A percentile compares a stretch with the other conserved stretches of the same genome.
phyloP scores from a whole-genome alignment of 2,329 filamentous ascomycete genomes.

The Fusarium torulosum region DNA sequence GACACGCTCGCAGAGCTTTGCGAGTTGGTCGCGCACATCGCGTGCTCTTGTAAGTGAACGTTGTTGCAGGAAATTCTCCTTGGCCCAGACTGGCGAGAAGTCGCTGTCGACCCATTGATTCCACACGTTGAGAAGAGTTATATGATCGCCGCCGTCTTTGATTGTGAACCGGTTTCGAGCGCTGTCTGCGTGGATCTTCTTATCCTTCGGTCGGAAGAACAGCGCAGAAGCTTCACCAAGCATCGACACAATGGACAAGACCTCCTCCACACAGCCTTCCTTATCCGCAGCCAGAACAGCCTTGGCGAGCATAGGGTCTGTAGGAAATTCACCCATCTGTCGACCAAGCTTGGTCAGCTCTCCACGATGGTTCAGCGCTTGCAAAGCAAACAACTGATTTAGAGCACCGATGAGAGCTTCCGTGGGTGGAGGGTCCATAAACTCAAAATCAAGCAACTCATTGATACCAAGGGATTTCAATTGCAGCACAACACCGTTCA shows the following conservation, averaged over 20 bases:
- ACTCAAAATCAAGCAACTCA: conserved; percentile 93
- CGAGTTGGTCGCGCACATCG: conserved; percentile 92
- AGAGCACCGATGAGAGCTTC: conserved; percentile 90
- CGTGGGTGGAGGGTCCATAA: conserved; percentile 92
- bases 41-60: conserved; percentile 88
- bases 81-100: conserved; percentile 87
- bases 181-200: conserved; percentile 95
- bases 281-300: conserved; percentile 89
- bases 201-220: conserved; percentile 96
- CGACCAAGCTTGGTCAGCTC: conserved; percentile 91
- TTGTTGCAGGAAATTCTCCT: conserved; percentile 95
- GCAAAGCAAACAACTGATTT: conserved; percentile 91
- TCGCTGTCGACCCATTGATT: conserved; percentile 95
- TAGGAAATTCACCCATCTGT: conserved; percentile 95
- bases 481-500: conserved; percentile 85
- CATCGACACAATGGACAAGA: conserved; percentile 95
- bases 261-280: conserved; percentile 92
- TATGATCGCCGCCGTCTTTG: conserved; percentile 90
- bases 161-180: conserved; percentile 89
- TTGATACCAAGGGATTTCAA: conserved; percentile 93
- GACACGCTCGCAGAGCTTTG: conserved; percentile 91
- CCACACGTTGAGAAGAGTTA: conserved; percentile 92
- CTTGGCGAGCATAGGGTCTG: conserved; percentile 91
- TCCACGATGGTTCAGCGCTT: conserved; percentile 88
- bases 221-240: conserved; percentile 87